A percentile compares a stretch with the other conserved stretches of the same genome.
Evolutionary conservation across 2,329 filamentous ascomycete species (phyloP).

Genomic region (Aspergillus sojae): DNA sequence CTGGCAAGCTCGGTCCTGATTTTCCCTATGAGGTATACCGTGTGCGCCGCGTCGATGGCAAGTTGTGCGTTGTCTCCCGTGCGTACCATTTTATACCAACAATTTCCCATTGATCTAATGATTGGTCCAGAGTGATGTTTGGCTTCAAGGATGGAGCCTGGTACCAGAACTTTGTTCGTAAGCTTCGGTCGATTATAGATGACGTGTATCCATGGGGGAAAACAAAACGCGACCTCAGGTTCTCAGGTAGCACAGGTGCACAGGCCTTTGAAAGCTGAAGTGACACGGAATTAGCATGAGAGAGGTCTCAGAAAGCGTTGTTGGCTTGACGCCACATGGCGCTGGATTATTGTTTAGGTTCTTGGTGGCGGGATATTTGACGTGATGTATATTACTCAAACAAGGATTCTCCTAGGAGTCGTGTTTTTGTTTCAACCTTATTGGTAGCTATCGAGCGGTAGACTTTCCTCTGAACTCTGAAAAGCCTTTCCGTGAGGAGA

Average conservation of each 20-base stretch:
- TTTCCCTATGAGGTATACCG: constrained; percentile 6
- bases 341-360: neutral
- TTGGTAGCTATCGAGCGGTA: neutral
- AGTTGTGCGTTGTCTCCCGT: neutral
- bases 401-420: neutral
- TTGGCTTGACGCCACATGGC: neutral
- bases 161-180: neutral
- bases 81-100: neutral
- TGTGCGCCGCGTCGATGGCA: neutral
- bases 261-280: neutral
- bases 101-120: neutral
- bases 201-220: constrained; percentile 5
- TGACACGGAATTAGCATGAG: neutral
- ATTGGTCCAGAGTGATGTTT: neutral
- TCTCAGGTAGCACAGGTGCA: neutral
- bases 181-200: neutral
- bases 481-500: neutral
- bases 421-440: neutral
- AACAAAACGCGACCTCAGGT: neutral
- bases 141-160: neutral
- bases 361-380: neutral
- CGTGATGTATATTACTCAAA: neutral
- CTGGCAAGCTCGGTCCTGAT: neutral
- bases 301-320: neutral
- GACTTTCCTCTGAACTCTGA: neutral